Base-by-base conservation (phyloP, 2,329 filamentous ascomycete genomes). In the Aspergillus tamarii region DNA sequence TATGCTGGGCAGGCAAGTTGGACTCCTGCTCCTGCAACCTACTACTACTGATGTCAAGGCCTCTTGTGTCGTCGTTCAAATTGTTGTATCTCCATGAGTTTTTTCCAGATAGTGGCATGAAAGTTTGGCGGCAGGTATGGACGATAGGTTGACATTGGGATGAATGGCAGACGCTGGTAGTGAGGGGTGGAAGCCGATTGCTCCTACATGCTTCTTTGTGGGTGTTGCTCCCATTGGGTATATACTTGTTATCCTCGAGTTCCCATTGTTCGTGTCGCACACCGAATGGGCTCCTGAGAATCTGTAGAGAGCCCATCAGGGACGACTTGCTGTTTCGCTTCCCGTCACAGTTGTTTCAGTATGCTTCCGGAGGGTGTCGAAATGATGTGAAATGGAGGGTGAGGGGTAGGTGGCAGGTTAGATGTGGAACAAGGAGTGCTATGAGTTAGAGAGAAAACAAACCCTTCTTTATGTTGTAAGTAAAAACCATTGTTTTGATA, bases 211-310 rank as follows among this genome's bases (percentile, higher is more conserved):
- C 52, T 39, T 21, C 14, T 59, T 28, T 58, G 39, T 16, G 3
- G 12, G 16, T 45, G 26, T 14, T 23, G n/a, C 32, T 45, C 32
- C 26, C 16, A 21, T 36, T 28, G 10, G 46, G 14, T 48, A 12
- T 16, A 4, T 28, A n/a, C 6, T 41, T 34, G 43, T 59, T 41
- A 12, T 43, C 23, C 3, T 21, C 28, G 10, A 30, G 12, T 19
- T 16, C 21, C 39, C 56, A 32, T 52, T 60, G 32, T 21, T 16
- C 36, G 28, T 57, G 52, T 34, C 50, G 59, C 30, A 41, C 56
- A 45, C 62, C 64, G 54, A 70, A 63, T n/a, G 67, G 64, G 50
- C 50, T 70, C 36, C 63, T 67, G 39, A 74, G 59, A 3, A 58
- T 58, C 21, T 73, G 67, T 16, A 74, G 56, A 30, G 69, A 67